A percentile compares a stretch with the other conserved stretches of the same genome.
These are phyloP conservation scores for Backusella tuberculispora DNA, from an alignment of 192 early-diverging fungal genomes.

Conservation along the genomic window DNA sequence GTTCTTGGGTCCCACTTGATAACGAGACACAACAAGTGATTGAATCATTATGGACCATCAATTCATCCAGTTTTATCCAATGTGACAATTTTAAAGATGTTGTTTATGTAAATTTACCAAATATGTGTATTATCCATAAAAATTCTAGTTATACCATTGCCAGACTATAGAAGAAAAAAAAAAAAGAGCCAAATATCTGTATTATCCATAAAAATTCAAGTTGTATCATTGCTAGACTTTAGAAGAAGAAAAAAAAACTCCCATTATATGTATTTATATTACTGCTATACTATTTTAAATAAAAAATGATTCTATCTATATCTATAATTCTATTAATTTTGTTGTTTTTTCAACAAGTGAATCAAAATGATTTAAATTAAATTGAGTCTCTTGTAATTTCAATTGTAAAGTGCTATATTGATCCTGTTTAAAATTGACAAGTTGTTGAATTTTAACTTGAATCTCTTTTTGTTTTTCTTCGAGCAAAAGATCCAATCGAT, in stretches of 20 bases:
- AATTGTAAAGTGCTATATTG: background rate
- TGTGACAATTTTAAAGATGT: background rate
- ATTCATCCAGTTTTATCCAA: constrained; percentile 3
- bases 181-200: too few species aligned
- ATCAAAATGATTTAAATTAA: background rate
- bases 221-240: too few species aligned
- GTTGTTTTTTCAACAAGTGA: background rate
- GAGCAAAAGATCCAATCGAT: background rate
- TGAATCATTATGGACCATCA: background rate
- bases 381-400: background rate
- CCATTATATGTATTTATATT: too few species aligned
- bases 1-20: background rate
- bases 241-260: too few species aligned
- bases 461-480: background rate
- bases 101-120: background rate
- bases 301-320: too few species aligned
- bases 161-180: background rate
- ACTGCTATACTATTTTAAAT: too few species aligned
- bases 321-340: background rate
- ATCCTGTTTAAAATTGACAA: background rate
- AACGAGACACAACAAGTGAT: background rate
- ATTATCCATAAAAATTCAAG: too few species aligned
- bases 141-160: background rate
- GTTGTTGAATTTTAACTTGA: background rate
- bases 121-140: background rate